Percentiles rank a stretch among this genome's conserved stretches.
Evolutionary conservation across 257 asterid genomes (phyloP).

Genomic region (Plantago ovata): DNA sequence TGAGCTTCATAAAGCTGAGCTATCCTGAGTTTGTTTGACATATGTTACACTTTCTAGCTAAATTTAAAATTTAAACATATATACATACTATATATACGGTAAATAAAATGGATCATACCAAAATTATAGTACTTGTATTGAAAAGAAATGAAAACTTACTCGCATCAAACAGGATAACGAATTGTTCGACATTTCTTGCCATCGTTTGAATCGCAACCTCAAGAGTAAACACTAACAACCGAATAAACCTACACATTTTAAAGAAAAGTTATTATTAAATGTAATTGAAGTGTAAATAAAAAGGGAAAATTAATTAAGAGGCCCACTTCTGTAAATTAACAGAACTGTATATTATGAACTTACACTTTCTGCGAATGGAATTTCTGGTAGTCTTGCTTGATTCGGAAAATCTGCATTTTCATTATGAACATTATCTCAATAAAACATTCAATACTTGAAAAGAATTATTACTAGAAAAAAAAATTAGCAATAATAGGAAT

Average conservation of each 20-base stretch:
- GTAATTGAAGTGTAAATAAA: background rate
- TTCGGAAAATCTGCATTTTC: slow-evolving; percentile 59
- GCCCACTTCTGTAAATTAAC: slow-evolving; percentile 10
- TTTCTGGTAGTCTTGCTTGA: slow-evolving; percentile 94
- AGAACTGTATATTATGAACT: slow-evolving; percentile 23
- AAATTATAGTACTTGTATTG: background rate
- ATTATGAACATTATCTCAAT: background rate
- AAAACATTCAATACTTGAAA: background rate
- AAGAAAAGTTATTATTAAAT: slow-evolving; percentile 7
- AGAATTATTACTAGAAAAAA: background rate
- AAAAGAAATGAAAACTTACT: slow-evolving; percentile 52
- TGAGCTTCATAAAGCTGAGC: slow-evolving; percentile 38
- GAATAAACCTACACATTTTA: slow-evolving; percentile 48
- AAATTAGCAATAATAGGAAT: background rate
- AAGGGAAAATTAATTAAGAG: background rate
- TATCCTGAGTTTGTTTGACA: slow-evolving; percentile 43
- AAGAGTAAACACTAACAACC: slow-evolving; percentile 79
- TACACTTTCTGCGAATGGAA: slow-evolving; percentile 76
- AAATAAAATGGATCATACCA: background rate
- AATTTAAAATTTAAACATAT: background rate
- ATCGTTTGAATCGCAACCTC: slow-evolving; percentile 91
- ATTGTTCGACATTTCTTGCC: slow-evolving; percentile 70
- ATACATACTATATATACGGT: background rate
- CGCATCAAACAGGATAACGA: slow-evolving; percentile 81
- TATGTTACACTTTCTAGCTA: slow-evolving; percentile 17